These are phyloP conservation scores for Rhododendron williamsianum DNA, from an alignment of 148 eudicot genomes.

Conservation along the genomic window DNA sequence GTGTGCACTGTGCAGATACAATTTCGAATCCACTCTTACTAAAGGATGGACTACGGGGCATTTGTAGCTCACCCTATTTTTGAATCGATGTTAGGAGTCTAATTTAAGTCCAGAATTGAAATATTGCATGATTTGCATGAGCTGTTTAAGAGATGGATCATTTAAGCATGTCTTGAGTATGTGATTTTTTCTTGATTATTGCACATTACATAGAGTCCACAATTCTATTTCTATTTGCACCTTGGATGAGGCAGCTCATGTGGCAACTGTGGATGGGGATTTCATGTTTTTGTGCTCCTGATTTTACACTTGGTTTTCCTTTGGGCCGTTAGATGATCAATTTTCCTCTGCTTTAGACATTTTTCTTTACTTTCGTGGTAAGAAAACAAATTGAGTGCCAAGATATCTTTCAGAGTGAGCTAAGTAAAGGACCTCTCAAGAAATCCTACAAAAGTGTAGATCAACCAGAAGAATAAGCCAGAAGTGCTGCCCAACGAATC, in stretches of 20 bases:
- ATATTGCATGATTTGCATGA: background rate
- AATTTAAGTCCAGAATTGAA: background rate
- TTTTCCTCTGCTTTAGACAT: background rate
- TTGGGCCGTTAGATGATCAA: background rate
- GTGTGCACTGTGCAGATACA: background rate
- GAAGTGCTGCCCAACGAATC: background rate
- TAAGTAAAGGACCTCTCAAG: background rate
- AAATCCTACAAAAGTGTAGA: background rate
- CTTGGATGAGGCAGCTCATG: background rate
- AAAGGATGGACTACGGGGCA: background rate
- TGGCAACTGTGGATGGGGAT: background rate
- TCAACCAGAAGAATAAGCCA: background rate
- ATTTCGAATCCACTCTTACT: background rate
- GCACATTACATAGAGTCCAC: background rate
- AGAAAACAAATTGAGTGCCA: background rate
- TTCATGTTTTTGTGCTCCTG: background rate
- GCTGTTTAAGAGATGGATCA: background rate
- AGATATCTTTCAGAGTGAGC: background rate
- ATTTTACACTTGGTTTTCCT: background rate
- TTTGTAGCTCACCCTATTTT: background rate
- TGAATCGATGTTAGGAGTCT: background rate
- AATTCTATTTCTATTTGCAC: background rate
- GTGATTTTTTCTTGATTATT: background rate
- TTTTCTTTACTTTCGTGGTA: background rate
- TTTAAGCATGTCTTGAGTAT: background rate